Evolutionary conservation across 305 asterid species (phyloP), one percentile per base, ranked within the genome.

Genomic region (Lippia alba): DNA sequence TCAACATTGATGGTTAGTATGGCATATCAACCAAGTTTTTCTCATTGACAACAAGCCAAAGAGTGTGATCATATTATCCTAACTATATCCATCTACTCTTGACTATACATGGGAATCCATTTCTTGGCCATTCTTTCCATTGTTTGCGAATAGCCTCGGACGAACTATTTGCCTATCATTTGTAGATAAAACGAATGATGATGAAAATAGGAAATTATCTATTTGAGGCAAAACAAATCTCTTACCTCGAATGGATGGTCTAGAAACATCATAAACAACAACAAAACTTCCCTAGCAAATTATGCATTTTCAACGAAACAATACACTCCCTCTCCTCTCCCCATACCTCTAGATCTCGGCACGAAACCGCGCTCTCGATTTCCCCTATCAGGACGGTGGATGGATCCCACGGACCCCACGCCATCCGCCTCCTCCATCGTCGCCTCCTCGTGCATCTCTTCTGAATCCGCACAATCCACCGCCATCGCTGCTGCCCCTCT

Each of bases 371-470:
- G 62, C 32, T 53, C 54, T 75, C 61, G 41, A 14, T 74, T 73
- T 73, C 48, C 49, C 64, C 58, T 41, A 46, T 60, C 60, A 17
- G 80, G 67, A 44, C 12, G 81, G 67, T 53, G 60, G 76, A 88
- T 88, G 95, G 90, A 83, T 44, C 56, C 85, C 12, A 61, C 56
- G 16, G 51, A 15, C 55, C 64, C 72, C 19, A 69, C 84, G 50
- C 72, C 89, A 4, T 59, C 86, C 15, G 74, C 63, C 56, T 59
- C 82, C 74, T 83, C 96, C 84, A 76, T 86, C 64, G 64, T 78
- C 65, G 76, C 84, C 19, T 8, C 78, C 71, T 78, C 90, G 33
- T 69, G 74, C 65, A 74, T 83, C 19, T 8, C 78, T 71, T 78
- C 90, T 41, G 66, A 73, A 6, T 3, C 56, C 61, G 85, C 64